A percentile compares a stretch with the other conserved stretches of the same genome.
Evolutionary conservation across 331 rosid species (phyloP).

Genomic region (Prunus yedoensis): DNA sequence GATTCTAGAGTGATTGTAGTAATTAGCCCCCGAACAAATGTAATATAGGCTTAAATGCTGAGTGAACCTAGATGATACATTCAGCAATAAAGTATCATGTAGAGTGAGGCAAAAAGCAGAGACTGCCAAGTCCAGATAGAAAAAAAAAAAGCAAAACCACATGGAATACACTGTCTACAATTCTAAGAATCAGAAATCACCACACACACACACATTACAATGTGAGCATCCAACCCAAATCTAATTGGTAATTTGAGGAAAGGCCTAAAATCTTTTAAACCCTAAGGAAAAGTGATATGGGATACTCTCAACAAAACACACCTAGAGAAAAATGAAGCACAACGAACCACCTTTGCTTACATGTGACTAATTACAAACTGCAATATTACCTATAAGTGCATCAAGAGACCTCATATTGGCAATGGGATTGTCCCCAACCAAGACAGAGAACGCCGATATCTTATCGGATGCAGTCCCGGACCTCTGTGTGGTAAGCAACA

Average conservation of each 20-base stretch:
- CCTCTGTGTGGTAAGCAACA: constrained; percentile 82
- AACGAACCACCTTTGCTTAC: not conserved
- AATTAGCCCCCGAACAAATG: not conserved
- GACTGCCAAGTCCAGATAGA: no score
- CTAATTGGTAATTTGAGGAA: not conserved
- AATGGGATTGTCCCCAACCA: constrained; percentile 85
- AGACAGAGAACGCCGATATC: constrained; percentile 84
- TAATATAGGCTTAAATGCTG: not conserved
- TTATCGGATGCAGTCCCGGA: constrained; percentile 94
- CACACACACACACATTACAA: no score
- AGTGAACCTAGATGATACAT: no score
- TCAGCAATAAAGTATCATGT: no score
- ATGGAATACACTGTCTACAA: not conserved
- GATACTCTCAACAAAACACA: no score
- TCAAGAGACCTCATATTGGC: constrained; percentile 87
- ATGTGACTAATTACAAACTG: not conserved
- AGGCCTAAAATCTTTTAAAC: no score
- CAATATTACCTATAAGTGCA: constrained; percentile 66
- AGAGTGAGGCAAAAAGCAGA: no score
- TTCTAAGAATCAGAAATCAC: not conserved
- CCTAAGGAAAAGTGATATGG: no score
- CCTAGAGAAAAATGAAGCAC: no score
- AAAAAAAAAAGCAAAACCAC: no score
- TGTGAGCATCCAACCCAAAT: not conserved
- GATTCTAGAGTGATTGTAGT: not conserved